Evolutionary conservation across 768 basidiomycete genomes (phyloP).

Genomic region (Lactifluus pinguis): DNA sequence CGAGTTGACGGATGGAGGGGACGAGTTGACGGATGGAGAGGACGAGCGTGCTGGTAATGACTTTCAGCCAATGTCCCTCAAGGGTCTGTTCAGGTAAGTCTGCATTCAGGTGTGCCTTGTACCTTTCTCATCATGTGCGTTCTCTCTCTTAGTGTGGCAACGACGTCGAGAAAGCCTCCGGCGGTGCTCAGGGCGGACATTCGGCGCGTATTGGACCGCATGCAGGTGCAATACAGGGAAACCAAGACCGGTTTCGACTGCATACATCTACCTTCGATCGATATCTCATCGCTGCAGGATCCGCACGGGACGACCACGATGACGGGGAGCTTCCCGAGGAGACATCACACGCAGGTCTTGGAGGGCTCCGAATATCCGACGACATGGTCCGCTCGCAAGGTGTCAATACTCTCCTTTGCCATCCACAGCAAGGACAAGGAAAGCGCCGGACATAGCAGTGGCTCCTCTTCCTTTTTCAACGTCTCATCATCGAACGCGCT

Average conservation of each 20-base stretch:
- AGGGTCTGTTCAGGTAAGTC: slow-evolving; percentile 85
- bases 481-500: slow-evolving; percentile 49
- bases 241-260: slow-evolving; percentile 92
- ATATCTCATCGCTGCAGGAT: slow-evolving; percentile 62
- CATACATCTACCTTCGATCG: slow-evolving; percentile 90
- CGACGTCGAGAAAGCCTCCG: slow-evolving; percentile 87
- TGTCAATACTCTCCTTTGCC: slow-evolving; percentile 71
- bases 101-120: not conserved
- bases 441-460: slow-evolving; percentile 58
- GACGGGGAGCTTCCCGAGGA: slow-evolving; percentile 21
- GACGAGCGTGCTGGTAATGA: slow-evolving; percentile 49
- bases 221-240: slow-evolving; percentile 92
- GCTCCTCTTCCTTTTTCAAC: slow-evolving; percentile 82
- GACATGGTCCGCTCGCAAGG: slow-evolving; percentile 58
- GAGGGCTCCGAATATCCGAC: slow-evolving; percentile 46
- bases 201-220: slow-evolving; percentile 76
- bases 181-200: slow-evolving; percentile 77
- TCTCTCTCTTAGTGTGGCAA: slow-evolving; percentile 74
- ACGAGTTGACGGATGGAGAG: too few species aligned
- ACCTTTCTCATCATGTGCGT: not conserved
- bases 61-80: slow-evolving; percentile 90
- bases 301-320: slow-evolving; percentile 20
- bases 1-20: slow-evolving; percentile 11
- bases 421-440: slow-evolving; percentile 43
- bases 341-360: slow-evolving; percentile 37